Evolutionary conservation across 1,139 yeast species (phyloP).

Genomic region (Pichia sp.): DNA sequence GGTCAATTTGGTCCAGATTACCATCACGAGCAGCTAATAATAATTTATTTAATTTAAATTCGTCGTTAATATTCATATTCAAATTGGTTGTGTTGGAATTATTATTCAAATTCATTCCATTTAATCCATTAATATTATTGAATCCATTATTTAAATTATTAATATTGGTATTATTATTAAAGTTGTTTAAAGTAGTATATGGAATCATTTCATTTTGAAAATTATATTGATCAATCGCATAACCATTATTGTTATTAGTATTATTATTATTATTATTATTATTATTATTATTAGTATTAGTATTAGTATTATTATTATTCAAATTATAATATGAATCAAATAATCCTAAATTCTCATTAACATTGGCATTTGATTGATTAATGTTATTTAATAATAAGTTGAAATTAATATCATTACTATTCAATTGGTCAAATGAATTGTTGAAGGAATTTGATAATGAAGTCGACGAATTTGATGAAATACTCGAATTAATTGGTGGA

Average conservation of each 20-base stretch:
- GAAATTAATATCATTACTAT: constrained; percentile 12
- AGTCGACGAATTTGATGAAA: constrained; percentile 16
- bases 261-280: constrained; percentile 12
- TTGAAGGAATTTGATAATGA: constrained; percentile 1
- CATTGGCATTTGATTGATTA: constrained; percentile 10
- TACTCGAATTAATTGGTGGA: constrained; percentile 2
- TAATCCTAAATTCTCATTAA: constrained; percentile 16
- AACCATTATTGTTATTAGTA: constrained; percentile 12
- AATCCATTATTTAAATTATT: constrained; percentile 1
- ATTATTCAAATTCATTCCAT: neutral
- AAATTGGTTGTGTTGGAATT: neutral
- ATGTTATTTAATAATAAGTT: constrained; percentile 12
- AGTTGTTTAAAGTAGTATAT: constrained; percentile 13
- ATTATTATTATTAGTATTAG: no score
- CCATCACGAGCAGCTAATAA: constrained; percentile 28
- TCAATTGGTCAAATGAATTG: constrained; percentile 19
- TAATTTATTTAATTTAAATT: constrained; percentile 28
- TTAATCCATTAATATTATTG: neutral
- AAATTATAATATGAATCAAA: constrained; percentile 14
- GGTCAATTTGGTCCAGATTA: constrained; percentile 26
- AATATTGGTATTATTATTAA: neutral
- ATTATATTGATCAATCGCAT: constrained; percentile 13
- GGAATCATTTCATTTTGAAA: constrained; percentile 25
- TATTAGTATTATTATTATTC: constrained; percentile 12
- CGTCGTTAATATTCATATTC: constrained; percentile 16